phyloP scores from a whole-genome alignment of 176 grass and related monocot species.

The Chloris gayana region DNA sequence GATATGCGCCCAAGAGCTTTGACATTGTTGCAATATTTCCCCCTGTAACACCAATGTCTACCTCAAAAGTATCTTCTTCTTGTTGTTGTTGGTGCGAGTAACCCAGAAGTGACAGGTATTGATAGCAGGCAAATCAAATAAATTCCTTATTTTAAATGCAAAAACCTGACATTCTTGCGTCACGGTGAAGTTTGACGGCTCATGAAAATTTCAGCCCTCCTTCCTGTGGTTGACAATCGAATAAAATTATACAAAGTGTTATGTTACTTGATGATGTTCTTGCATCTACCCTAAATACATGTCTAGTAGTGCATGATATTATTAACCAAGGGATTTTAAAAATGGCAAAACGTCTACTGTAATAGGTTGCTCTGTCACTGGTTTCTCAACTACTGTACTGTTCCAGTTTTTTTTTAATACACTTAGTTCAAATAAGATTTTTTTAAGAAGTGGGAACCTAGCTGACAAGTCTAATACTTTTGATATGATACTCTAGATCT shows the following conservation, averaged over 20 bases:
- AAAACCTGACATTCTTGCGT: constrained; percentile 15
- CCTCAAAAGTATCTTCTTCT: background rate
- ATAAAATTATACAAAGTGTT: background rate
- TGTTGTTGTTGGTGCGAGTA: background rate
- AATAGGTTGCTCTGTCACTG: background rate
- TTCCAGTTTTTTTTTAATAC: background rate
- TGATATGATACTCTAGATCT: background rate
- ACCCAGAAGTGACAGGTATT: background rate
- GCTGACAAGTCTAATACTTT: constrained; percentile 3
- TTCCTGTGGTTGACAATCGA: constrained; percentile 1
- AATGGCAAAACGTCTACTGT: background rate
- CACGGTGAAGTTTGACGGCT: constrained; percentile 17
- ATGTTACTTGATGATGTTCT: constrained; percentile 1
- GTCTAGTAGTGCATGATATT: too few relatives aligned
- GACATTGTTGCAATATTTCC: constrained; percentile 21
- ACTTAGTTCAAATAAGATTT: background rate
- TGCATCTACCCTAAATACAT: background rate
- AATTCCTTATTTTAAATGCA: background rate
- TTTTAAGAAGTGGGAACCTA: background rate
- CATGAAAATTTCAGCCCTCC: background rate
- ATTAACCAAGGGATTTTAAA: too few relatives aligned
- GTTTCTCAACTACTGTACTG: background rate
- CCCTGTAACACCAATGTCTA: background rate
- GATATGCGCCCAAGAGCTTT: background rate
- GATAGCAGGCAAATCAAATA: background rate